These are phyloP conservation scores for Asterochloris erici DNA, from an alignment of 139 green algal genomes.

Conservation along the genomic window DNA sequence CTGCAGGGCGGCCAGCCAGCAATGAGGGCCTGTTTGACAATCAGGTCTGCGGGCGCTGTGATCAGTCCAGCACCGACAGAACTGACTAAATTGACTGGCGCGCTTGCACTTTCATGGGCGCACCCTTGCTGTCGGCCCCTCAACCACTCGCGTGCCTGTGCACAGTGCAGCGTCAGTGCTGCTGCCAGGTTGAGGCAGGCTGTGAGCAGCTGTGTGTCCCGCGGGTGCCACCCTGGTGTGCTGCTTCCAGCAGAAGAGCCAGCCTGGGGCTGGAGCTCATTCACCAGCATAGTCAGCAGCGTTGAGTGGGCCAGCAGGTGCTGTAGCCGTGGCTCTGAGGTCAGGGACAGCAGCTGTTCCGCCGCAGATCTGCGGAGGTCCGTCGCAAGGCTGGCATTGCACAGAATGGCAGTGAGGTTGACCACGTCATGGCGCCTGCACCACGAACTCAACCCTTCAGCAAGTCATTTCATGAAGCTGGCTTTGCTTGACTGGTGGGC, in stretches of 20 bases:
- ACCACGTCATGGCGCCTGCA: constrained; percentile 2
- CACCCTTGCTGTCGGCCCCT: too few relatives aligned
- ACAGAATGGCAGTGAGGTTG: constrained; percentile 13
- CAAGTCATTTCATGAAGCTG: neutral
- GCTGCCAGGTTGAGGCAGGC: constrained; percentile 6
- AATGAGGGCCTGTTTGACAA: too few relatives aligned
- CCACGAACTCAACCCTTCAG: neutral
- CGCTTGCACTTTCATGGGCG: too few relatives aligned
- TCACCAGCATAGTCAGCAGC: neutral
- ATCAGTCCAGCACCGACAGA: too few relatives aligned
- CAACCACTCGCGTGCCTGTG: too few relatives aligned
- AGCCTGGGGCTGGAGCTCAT: neutral
- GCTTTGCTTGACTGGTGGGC: too few relatives aligned
- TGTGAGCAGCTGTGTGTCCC: constrained; percentile 1
- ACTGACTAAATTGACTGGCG: too few relatives aligned
- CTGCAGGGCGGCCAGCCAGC: too few relatives aligned
- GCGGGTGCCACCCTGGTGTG: neutral
- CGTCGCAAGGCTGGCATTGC: constrained; percentile 1
- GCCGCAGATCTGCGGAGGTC: constrained; percentile 15
- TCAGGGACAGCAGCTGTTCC: constrained; percentile 12
- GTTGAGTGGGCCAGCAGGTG: neutral
- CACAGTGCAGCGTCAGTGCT: constrained; percentile 1
- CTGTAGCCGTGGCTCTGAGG: neutral
- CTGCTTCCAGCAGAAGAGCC: neutral
- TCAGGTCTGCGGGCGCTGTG: too few relatives aligned